phyloP scores from a whole-genome alignment of 306 rosid genomes.

The Pyrus betulifolia region DNA sequence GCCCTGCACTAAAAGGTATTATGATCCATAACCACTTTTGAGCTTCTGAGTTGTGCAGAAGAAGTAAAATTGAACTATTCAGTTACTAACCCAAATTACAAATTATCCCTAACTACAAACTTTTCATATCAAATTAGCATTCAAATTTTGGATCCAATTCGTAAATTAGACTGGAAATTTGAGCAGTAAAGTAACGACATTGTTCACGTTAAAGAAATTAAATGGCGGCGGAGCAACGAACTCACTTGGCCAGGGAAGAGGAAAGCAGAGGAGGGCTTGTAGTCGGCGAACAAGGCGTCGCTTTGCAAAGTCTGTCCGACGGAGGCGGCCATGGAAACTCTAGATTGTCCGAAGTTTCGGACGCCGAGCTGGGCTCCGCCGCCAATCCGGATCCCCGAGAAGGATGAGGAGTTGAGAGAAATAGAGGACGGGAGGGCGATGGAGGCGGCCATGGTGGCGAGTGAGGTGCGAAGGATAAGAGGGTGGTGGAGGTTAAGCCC shows the following conservation, averaged over 20 bases:
- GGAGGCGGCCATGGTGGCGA: conserved; percentile 21
- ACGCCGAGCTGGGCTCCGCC: conserved; percentile 16
- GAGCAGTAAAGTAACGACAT: background rate
- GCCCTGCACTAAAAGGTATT: background rate
- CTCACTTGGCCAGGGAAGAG: conserved; percentile 92
- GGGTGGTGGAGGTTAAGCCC: conserved; percentile 17
- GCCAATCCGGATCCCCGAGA: conserved; percentile 26
- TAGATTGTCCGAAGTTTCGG: conserved; percentile 41
- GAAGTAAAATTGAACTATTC: background rate
- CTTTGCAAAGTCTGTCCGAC: conserved; percentile 43
- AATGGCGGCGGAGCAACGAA: background rate
- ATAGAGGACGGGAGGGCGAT: conserved; percentile 22
- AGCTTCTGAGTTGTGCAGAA: too few relatives aligned
- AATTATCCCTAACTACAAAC: background rate
- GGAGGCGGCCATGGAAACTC: conserved; percentile 65
- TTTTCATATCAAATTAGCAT: background rate
- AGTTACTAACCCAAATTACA: background rate
- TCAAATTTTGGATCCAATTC: background rate
- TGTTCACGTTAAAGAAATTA: background rate
- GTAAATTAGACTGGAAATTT: background rate
- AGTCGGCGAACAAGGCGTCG: conserved; percentile 60
- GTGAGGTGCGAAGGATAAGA: conserved; percentile 20
- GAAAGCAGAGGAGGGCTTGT: conserved; percentile 63
- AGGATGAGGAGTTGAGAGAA: conserved; percentile 25
- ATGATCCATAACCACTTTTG: background rate